phyloP scores from a whole-genome alignment of 2,329 filamentous ascomycete genomes.

The Fusarium caatingaense region DNA sequence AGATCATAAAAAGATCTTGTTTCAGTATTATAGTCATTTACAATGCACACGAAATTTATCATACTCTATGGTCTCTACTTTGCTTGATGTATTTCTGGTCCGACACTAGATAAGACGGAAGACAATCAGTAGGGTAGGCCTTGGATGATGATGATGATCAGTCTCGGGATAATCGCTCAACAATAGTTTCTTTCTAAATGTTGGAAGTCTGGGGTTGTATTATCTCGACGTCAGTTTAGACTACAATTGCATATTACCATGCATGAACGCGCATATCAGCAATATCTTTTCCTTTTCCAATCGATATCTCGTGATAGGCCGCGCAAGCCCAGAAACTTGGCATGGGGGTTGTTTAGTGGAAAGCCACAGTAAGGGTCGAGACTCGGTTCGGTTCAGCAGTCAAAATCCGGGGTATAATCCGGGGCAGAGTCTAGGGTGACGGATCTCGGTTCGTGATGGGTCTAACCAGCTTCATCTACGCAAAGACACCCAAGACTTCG shows the following conservation, averaged over 20 bases:
- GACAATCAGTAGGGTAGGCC: neutral
- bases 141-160: neutral
- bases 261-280: neutral
- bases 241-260: neutral
- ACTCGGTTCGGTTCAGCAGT: conserved; percentile 33
- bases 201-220: neutral
- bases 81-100: neutral
- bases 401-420: conserved; percentile 22
- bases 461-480: conserved; percentile 20
- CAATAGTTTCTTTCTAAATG: too few species aligned
- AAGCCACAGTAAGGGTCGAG: conserved; percentile 2
- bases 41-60: neutral
- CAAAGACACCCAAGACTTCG: conserved; percentile 21
- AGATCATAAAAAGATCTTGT: neutral
- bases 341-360: neutral
- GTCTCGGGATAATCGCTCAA: neutral
- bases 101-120: neutral
- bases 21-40: neutral
- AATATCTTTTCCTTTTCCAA: neutral
- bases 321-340: conserved; percentile 3
- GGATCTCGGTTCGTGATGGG: conserved; percentile 30
- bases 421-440: conserved; percentile 7
- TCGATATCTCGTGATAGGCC: conserved; percentile 10
- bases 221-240: neutral
- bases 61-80: neutral